Base-by-base conservation (phyloP, 495 filamentous ascomycete species). In the Trichoderma virens region DNA sequence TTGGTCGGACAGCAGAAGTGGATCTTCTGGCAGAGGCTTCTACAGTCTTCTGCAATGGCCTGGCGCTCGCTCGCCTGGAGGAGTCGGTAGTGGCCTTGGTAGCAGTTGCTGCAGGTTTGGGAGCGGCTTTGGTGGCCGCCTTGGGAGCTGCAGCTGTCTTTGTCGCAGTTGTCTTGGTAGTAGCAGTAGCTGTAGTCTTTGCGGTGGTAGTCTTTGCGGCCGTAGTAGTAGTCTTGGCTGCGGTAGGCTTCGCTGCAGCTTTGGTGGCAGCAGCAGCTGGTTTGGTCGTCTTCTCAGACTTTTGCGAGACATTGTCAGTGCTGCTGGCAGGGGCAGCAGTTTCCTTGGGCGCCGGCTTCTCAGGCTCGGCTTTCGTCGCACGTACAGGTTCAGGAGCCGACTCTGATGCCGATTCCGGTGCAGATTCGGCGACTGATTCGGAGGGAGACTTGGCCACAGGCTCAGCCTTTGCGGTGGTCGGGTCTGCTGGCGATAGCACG, bases 181-280 rank as follows among this genome's bases (percentile, higher is more conserved):
- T 64, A 35, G 65, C 61, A 5, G 72, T 62, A 3, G 72, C 54
- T n/a, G n/a, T n/a, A 2, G 67, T 45, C 20, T 66, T 75, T 14
- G 75, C 70, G 11, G 75, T 70, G 18, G 70, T 65, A 6, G 65
- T 65, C 67, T 72, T 73, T 28, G 71, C 69, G 8, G 63, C 59
- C 9, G 66, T 64, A 5, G 66, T 65, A 9, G 67, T 65, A 23
- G 72, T 69, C 56, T 64, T 76, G 32, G 56, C 75, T 5, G 74
- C 68, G 3, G 70, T 60, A 60, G 51, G 39, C 39, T 64, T 43
- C 39, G 16, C 59, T 18, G 41, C 11, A 4, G 43, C 20, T 18
- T 2, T 47, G 16, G 18, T 56, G 11, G 45, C n/a, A 5, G 54
- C 75, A 5, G 73, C 68, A 2, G 70, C 61, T 60, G 47, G 38